These are phyloP conservation scores for Tetracladium maxilliforme DNA, from an alignment of 2,329 filamentous ascomycete species.

Conservation along the genomic window DNA sequence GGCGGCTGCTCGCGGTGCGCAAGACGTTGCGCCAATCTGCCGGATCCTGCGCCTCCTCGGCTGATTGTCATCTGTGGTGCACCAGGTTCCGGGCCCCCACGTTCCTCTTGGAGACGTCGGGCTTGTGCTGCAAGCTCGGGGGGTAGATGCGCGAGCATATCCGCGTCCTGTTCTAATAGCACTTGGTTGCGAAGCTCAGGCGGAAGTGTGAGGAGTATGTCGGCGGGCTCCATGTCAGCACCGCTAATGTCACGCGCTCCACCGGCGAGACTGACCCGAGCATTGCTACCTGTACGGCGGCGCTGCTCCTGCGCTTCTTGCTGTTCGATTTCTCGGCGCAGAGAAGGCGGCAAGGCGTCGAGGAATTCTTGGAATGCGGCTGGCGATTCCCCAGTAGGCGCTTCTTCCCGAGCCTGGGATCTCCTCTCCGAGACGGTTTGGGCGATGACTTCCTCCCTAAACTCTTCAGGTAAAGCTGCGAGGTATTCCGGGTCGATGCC, in stretches of 20 bases:
- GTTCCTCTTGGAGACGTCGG: slow-evolving; percentile 44
- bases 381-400: slow-evolving; percentile 55
- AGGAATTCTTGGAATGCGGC: slow-evolving; percentile 86
- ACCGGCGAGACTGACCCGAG: slow-evolving; percentile 52
- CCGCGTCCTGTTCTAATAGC: slow-evolving; percentile 81
- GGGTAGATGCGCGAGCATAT: slow-evolving; percentile 70
- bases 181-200: slow-evolving; percentile 74
- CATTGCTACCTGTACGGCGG: slow-evolving; percentile 71
- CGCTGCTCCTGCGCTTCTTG: slow-evolving; percentile 83
- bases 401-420: slow-evolving; percentile 57
- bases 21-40: not conserved
- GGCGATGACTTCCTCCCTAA: slow-evolving; percentile 90
- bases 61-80: not conserved
- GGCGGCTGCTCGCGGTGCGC: slow-evolving; percentile 24
- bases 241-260: slow-evolving; percentile 30
- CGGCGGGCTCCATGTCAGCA: slow-evolving; percentile 71
- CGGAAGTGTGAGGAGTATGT: slow-evolving; percentile 81
- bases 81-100: slow-evolving; percentile 10
- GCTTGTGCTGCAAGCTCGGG: slow-evolving; percentile 79
- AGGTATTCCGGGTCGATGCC: slow-evolving; percentile 93
- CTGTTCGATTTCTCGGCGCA: slow-evolving; percentile 79
- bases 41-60: not conserved
- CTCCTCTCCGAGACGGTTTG: slow-evolving; percentile 75
- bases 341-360: slow-evolving; percentile 78
- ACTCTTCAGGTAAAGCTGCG: slow-evolving; percentile 91